Evolutionary conservation across 345 rosid genomes (phyloP).

Genomic region (Clarkia xantiana): DNA sequence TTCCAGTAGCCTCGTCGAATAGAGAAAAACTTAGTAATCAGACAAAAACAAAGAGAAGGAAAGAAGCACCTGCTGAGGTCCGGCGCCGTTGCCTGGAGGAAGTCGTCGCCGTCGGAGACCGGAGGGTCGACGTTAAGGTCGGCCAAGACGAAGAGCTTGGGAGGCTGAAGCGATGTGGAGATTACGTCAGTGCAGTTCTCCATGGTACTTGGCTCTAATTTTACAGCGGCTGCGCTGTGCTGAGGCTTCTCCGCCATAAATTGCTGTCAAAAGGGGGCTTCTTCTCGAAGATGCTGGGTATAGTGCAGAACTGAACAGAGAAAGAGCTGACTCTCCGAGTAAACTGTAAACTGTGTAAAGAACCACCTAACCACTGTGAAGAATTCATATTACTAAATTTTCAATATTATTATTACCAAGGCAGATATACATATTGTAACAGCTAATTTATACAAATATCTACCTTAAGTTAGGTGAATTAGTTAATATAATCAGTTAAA

Average conservation of each 20-base stretch:
- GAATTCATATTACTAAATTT: no score
- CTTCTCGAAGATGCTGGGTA: no score
- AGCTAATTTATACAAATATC: no score
- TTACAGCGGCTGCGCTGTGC: slow-evolving; percentile 12
- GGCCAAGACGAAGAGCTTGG: slow-evolving; percentile 57
- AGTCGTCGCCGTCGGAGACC: slow-evolving; percentile 41
- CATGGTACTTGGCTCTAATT: slow-evolving; percentile 29
- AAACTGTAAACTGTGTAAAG: no score
- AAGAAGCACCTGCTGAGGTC: slow-evolving; percentile 31
- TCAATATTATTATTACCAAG: no score
- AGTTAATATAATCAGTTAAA: no score
- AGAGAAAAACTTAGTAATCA: background rate
- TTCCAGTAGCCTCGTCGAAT: background rate
- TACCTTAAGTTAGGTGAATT: no score
- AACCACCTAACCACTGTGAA: no score
- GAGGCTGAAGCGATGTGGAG: slow-evolving; percentile 21
- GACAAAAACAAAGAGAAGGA: background rate
- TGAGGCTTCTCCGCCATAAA: slow-evolving; percentile 1
- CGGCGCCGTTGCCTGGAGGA: slow-evolving; percentile 21
- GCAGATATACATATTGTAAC: no score
- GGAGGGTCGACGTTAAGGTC: slow-evolving; percentile 93
- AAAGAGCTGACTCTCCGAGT: no score
- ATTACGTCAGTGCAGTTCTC: slow-evolving; percentile 17
- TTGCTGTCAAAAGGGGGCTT: no score
- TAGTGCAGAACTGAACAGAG: no score